Evolutionary conservation across 2,329 filamentous ascomycete species (phyloP), one percentile per base, ranked within the genome.

Genomic region (Fusarium sp.): DNA sequence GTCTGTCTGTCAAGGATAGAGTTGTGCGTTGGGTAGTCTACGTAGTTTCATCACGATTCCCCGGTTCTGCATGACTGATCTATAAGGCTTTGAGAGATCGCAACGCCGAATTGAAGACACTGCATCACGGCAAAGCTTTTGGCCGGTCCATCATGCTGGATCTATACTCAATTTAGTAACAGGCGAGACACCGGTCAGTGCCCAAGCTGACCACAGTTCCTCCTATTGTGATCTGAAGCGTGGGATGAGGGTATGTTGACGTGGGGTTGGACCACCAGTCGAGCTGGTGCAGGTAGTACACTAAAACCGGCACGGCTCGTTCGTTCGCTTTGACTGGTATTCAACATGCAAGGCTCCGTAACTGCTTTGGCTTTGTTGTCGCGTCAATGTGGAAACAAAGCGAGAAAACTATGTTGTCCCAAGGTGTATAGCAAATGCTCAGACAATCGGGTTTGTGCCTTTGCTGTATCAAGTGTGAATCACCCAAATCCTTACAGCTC

Each of bases 21-120:
- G 45, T 55, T 67, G 65, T 39, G 68, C 35, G 52, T 27, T 27
- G 6, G 27, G 27, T 7, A 27, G 27, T 27, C 27, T 7, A 18
- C 15, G 65, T 62, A 39, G 33, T 68, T 65, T 68, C 55, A 60
- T 70, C 65, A 74, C 64, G 64, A 62, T 71, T 67, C 68, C 75
- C 68, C 65, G 65, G 65, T 54, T 66, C 58, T 72, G 71, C 64
- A 70, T 63, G 47, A 67, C 56, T 77, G 72, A 76, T 75, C 62
- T 62, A 41, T 52, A 52, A 61, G 44, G 63, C 56, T 46, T 65
- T 59, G 27, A 36, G 41, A 61, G 61, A 71, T 65, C 44, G 55
- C 45, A 61, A 50, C 50, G 64, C 55, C 53, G 25, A 45, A 31
- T 61, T 62, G 41, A 25, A 67, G 46, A 53, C 44, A 54, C 57